Conservation (phyloP, 805 yeast species). For the Wickerhamiella allomyrinae region DNA sequence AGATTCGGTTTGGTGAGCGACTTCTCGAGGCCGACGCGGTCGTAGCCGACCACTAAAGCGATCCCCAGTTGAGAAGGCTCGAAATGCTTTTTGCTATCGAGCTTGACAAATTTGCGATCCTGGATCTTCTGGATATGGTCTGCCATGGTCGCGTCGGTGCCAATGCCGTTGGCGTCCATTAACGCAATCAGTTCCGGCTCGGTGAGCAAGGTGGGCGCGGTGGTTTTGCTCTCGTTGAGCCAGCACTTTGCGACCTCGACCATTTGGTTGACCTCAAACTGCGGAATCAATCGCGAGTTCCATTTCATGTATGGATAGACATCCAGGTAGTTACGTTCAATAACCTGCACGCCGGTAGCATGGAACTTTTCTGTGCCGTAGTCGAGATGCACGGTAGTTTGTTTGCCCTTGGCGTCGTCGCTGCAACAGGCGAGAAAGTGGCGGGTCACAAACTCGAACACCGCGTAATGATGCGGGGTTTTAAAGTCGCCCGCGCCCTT, state of each 20-base stretch:
- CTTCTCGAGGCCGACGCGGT: constrained; percentile 56
- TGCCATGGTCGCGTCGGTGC: constrained; percentile 98
- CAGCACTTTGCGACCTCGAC: constrained; percentile 43
- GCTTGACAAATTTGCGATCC: constrained; percentile 45
- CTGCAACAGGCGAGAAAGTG: constrained; percentile 88
- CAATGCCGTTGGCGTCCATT: constrained; percentile 96
- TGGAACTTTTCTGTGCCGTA: constrained; percentile 73
- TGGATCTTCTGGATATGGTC: constrained; percentile 83
- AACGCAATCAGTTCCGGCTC: constrained; percentile 83
- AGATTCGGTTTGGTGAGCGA: constrained; percentile 82
- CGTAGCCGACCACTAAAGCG: constrained; percentile 80
- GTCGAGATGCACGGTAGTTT: constrained; percentile 42
- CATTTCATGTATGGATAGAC: constrained; percentile 68
- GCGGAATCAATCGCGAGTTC: constrained; percentile 52
- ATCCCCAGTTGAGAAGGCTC: constrained; percentile 75
- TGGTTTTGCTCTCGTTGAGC: constrained; percentile 59
- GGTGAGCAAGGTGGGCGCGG: constrained; percentile 72
- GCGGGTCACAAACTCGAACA: constrained; percentile 75
- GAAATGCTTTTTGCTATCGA: constrained; percentile 25
- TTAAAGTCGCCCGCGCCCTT: constrained; percentile 22
- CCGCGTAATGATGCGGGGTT: constrained; percentile 41
- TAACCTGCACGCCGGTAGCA: constrained; percentile 61
- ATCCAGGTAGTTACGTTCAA: constrained; percentile 64
- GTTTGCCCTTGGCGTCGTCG: constrained; percentile 69
- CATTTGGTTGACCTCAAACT: constrained; percentile 40